These are phyloP conservation scores for Solanum chmielewskii DNA, from an alignment of 257 asterid genomes.

Conservation along the genomic window DNA sequence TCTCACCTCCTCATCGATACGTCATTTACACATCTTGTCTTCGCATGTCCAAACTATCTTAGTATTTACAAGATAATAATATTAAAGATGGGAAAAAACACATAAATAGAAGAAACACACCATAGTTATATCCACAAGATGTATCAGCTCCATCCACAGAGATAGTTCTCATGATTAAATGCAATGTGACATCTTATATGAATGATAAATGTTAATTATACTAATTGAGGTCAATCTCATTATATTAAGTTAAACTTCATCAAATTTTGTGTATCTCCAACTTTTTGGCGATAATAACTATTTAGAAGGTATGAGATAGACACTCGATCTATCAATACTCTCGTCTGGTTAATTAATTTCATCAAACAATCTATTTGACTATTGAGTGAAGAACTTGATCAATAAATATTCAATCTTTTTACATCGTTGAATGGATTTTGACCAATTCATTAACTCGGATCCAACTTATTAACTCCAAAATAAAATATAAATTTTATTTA, in stretches of 20 bases:
- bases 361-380: no score
- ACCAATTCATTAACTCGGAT: background rate
- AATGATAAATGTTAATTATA: no score
- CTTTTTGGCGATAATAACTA: background rate
- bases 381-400: no score
- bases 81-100: background rate
- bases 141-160: constrained; percentile 44
- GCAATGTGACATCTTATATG: no score
- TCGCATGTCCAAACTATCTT: background rate
- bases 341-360: background rate
- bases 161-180: constrained; percentile 9
- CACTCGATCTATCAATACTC: background rate
- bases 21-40: background rate
- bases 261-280: no score
- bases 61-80: background rate
- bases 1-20: background rate
- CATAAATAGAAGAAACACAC: background rate
- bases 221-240: background rate
- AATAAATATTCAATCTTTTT: background rate
- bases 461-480: background rate
- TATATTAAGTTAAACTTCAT: background rate
- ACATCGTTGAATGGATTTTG: no score
- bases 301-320: background rate
- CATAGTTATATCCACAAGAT: constrained; percentile 41
- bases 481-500: no score